Conservation (phyloP, 169 alveolate genomes). For the Cyclospora cayetanensis region DNA sequence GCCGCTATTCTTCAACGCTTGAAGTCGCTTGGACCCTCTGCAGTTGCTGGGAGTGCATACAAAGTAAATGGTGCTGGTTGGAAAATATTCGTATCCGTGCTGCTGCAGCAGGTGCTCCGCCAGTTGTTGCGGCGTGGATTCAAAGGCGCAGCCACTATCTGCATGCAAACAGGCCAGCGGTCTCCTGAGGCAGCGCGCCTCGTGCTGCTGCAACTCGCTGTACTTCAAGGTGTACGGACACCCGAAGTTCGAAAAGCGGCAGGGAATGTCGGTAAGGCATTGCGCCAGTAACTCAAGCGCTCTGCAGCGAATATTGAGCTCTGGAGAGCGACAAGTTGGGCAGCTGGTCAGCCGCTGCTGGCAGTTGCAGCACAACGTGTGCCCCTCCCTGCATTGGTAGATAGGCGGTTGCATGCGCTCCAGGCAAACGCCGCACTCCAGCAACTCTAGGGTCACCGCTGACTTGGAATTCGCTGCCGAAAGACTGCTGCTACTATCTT, state of each 20-base stretch:
- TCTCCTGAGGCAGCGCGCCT: background rate
- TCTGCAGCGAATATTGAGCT: slow-evolving; percentile 52
- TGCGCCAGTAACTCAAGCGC: slow-evolving; percentile 53
- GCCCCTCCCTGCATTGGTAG: slow-evolving; percentile 66
- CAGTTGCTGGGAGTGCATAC: slow-evolving; percentile 26
- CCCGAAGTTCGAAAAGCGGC: slow-evolving; percentile 27
- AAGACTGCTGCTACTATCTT: background rate
- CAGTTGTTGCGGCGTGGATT: slow-evolving; percentile 3
- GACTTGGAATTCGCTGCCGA: background rate
- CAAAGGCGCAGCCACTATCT: slow-evolving; percentile 18
- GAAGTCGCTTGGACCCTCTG: background rate
- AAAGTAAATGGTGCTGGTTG: background rate
- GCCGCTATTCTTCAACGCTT: slow-evolving; percentile 4
- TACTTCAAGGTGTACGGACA: slow-evolving; percentile 6
- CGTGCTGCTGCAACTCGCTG: slow-evolving; percentile 18
- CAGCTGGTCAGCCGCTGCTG: background rate
- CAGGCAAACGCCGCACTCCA: slow-evolving; percentile 63
- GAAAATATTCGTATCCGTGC: slow-evolving; percentile 45
- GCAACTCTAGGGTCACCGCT: slow-evolving; percentile 65
- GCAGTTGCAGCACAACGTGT: slow-evolving; percentile 39
- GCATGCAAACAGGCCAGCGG: slow-evolving; percentile 38
- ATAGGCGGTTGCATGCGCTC: slow-evolving; percentile 70
- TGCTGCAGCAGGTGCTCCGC: slow-evolving; percentile 62
- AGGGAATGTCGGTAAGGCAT: slow-evolving; percentile 27
- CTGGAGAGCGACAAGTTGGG: slow-evolving; percentile 39